Evolutionary conservation across 306 rosid species (phyloP), one percentile per base, ranked within the genome.

Genomic region (Pterocarpus santalinus): DNA sequence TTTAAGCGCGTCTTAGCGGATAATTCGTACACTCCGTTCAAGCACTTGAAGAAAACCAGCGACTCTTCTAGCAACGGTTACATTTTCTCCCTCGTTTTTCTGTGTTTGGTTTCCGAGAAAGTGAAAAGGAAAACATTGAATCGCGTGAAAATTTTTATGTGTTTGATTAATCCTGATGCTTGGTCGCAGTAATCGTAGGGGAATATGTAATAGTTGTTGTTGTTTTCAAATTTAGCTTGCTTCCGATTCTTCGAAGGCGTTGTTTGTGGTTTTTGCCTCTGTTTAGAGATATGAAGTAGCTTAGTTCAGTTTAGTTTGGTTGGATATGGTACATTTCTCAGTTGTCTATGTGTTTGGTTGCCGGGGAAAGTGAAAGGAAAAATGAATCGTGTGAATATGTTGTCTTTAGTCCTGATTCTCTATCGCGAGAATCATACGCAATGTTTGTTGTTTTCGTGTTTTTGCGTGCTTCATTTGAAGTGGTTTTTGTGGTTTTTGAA

Each of bases 1-100:
- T 93, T 95, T 76, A 91, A 90, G 82, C 91, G 98, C 61, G 92
- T 91, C 10, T 75, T 88, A 34, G 93, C 96, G 8, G 98, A 93
- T 73, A 93, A 95, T 67, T 90, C 98, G 6, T 90, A 89, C 73
- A 39, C 94, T 41, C 77, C 70, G 12, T 95, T 93, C 90, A 93
- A 87, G 84, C 98, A 95, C 74, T 76, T 88, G 67, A 89, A 82
- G 72, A 89, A 82, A 62, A 67, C 66, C 76, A 55, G 60, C 4
- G 74, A 63, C 33, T 84, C 70, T 60, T 8, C 89, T 22, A 4
- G 8, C 13, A 55, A 58, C 28, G 91, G 97, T 87, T 11, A 79
- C 74, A 65, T 66, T 68, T 51, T 55, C 72, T 80, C 34, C 1
- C 46, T 14, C 22, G 2, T 16, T 16, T 38, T 72, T 39, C 12